Conservation (phyloP, 2,329 filamentous ascomycete species). For the Colletotrichum noveboracense region DNA sequence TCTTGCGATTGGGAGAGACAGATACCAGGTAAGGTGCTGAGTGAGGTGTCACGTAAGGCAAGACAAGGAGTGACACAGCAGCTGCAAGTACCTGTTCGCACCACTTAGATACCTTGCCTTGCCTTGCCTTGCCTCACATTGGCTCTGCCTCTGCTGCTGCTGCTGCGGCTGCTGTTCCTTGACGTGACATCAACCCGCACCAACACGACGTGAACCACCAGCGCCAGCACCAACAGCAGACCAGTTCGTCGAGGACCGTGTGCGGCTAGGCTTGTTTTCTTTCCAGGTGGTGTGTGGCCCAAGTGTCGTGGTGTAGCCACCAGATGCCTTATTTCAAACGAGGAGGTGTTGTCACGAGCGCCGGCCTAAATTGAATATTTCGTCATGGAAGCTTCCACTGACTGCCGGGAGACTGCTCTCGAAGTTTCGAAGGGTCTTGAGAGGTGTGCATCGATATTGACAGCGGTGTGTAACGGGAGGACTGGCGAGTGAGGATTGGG, state of each 20-base stretch:
- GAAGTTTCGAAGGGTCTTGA: not conserved
- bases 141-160: not conserved
- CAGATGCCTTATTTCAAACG: conserved; percentile 2
- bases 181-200: not conserved
- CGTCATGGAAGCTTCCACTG: not conserved
- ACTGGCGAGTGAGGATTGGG: not conserved
- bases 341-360: not conserved
- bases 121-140: not conserved
- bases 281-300: conserved; percentile 2
- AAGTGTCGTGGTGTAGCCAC: not conserved
- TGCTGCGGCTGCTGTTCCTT: not conserved
- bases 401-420: not conserved
- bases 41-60: not conserved
- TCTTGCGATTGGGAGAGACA: not conserved
- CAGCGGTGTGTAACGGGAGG: not conserved
- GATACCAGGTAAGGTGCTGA: not conserved
- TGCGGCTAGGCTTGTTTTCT: not conserved
- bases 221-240: not conserved
- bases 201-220: not conserved
- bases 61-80: not conserved
- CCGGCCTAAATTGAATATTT: not conserved
- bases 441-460: not conserved
- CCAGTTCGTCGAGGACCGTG: not conserved
- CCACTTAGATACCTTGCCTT: not conserved
- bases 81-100: not conserved